Evolutionary conservation across 2,329 filamentous ascomycete species (phyloP), one percentile per base, ranked within the genome.

Genomic region (Dactylellina cionopaga): DNA sequence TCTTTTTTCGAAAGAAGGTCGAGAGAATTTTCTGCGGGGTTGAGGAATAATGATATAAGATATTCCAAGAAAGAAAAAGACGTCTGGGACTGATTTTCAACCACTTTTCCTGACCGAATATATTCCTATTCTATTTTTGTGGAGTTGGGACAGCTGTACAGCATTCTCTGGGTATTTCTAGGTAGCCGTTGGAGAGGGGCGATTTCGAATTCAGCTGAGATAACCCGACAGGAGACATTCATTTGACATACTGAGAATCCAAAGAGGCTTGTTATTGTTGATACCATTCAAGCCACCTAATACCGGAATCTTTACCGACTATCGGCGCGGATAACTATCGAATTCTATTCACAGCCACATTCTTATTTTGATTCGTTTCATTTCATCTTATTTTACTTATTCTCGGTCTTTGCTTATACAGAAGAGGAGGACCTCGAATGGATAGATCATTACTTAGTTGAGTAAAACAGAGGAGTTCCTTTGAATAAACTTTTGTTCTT

Each of bases 241-340:
- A 11, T 19, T 19, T 49, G 19, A 24, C 22, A 27, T 49, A 35
- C 7, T 7, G 31, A 35, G 31, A n/a, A n/a, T n/a, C 22, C n/a
- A 9, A 6, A 29, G 44, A 49, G 25, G 44, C 19, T 13, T 11
- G 10, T 19, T 35, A 29, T 29, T 5, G 24, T 29, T 47, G 29
- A 13, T 13, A 27, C 10, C 19, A 31, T 47, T 43, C 62, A 66
- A 46, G 63, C 63, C 63, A 59, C 44, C 44, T 54, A 47, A 55
- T 47, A 46, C 35, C 37, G 54, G 63, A 59, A 52, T 29, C 39
- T 52, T 41, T 56, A 56, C 49, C 60, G 47, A 65, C 41, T 10
- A 39, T 15, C n/a, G n/a, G n/a, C n/a, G n/a, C n/a, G n/a, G n/a
- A n/a, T n/a, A n/a, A n/a, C n/a, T n/a, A 46, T 56, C 47, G 24